Conservation (phyloP, 78 protist species). For the Dictyostelium brefeldianum region DNA sequence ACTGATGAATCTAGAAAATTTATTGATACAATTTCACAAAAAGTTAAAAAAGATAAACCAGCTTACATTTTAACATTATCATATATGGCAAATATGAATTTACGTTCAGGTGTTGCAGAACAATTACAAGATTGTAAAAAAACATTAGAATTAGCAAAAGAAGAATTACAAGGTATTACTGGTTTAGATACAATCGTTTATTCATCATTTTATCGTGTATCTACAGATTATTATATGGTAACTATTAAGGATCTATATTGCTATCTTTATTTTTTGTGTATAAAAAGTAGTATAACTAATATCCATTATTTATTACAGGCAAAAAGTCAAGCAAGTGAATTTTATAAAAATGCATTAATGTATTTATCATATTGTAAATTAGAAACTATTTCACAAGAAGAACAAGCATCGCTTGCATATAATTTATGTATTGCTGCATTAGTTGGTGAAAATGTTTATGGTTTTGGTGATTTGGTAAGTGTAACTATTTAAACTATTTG, state of each 20-base stretch:
- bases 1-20: slow-evolving; percentile 56
- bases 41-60: slow-evolving; percentile 74
- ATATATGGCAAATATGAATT: slow-evolving; percentile 32
- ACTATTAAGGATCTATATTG: not conserved
- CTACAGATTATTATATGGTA: slow-evolving; percentile 59
- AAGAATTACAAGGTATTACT: slow-evolving; percentile 56
- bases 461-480: slow-evolving; percentile 90
- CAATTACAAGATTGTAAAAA: slow-evolving; percentile 43
- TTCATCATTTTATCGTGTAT: slow-evolving; percentile 45
- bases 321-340: slow-evolving; percentile 70
- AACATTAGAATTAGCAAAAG: slow-evolving; percentile 50
- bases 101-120: slow-evolving; percentile 3
- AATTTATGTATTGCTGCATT: slow-evolving; percentile 92
- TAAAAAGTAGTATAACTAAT: not conserved
- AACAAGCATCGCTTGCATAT: slow-evolving; percentile 76
- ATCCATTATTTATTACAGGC: not conserved
- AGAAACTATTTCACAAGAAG: slow-evolving; percentile 61
- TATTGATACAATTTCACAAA: slow-evolving; percentile 51
- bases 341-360: slow-evolving; percentile 81
- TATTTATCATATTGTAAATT: slow-evolving; percentile 86
- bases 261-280: not conserved
- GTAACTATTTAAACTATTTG: not conserved
- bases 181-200: slow-evolving; percentile 62
- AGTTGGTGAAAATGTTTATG: slow-evolving; percentile 85
- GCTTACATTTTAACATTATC: slow-evolving; percentile 59